A percentile compares a stretch with the other conserved stretches of the same genome.
Conservation (phyloP, 805 yeast genomes). For the Candida montana region DNA sequence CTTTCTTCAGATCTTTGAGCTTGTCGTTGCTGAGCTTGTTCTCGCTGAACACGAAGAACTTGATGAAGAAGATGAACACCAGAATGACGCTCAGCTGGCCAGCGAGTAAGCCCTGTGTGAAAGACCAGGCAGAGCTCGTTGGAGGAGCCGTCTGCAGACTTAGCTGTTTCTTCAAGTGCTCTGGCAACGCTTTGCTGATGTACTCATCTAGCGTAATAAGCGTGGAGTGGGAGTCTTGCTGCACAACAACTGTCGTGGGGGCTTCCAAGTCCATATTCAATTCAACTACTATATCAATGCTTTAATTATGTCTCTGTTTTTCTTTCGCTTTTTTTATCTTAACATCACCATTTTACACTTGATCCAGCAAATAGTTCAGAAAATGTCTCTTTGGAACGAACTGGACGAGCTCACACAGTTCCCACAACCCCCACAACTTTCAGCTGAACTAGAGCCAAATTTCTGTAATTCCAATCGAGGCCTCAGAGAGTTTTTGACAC, state of each 20-base stretch:
- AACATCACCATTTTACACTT: too few relatives aligned
- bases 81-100: conserved; percentile 73
- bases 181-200: conserved; percentile 30
- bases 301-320: too few relatives aligned
- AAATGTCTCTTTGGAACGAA: conserved; percentile 24
- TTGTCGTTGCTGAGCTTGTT: conserved; percentile 29
- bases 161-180: conserved; percentile 30
- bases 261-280: background rate
- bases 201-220: conserved; percentile 34
- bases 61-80: conserved; percentile 57
- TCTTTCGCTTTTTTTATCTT: too few relatives aligned
- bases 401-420: conserved; percentile 16
- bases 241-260: conserved; percentile 20
- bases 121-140: conserved; percentile 47
- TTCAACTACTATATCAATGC: too few relatives aligned
- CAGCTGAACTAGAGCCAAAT: conserved; percentile 9
- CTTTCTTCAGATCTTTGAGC: conserved; percentile 22
- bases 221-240: conserved; percentile 21
- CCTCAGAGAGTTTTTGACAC: conserved; percentile 30
- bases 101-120: conserved; percentile 66
- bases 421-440: conserved; percentile 23
- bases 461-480: conserved; percentile 32
- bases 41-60: conserved; percentile 74
- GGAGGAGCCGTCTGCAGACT: conserved; percentile 14
- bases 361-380: too few relatives aligned